These are phyloP conservation scores for Sporothrix variecibatus DNA, from an alignment of 2,329 filamentous ascomycete species.

Conservation along the genomic window DNA sequence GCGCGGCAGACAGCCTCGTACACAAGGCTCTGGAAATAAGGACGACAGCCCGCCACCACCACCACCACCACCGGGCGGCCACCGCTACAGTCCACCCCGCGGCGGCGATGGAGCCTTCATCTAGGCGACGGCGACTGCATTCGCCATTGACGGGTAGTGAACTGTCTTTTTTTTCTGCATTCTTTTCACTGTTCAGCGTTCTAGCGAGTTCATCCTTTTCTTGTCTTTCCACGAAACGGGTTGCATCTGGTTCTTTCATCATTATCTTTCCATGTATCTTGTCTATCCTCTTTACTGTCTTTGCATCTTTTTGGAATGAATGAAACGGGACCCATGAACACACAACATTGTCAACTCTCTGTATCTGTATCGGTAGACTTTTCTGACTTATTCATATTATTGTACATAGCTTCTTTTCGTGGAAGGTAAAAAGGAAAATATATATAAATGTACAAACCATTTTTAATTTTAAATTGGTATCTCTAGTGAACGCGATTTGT, in stretches of 20 bases:
- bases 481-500: too few species aligned
- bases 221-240: not conserved
- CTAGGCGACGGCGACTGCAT: slow-evolving; percentile 20
- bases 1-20: not conserved
- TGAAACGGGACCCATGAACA: slow-evolving; percentile 6
- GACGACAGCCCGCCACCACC: slow-evolving; percentile 22
- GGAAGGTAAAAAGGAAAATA: too few species aligned
- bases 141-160: slow-evolving; percentile 2
- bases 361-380: not conserved
- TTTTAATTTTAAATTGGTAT: too few species aligned
- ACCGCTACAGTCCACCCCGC: slow-evolving; percentile 29
- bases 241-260: not conserved
- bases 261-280: not conserved
- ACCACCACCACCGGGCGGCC: slow-evolving; percentile 28
- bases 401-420: not conserved
- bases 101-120: slow-evolving; percentile 35
- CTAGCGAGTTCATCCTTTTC: not conserved
- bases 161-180: not conserved
- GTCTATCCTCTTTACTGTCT: not conserved
- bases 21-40: not conserved
- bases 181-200: not conserved
- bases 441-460: too few species aligned
- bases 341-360: not conserved
- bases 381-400: not conserved
- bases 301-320: slow-evolving; percentile 2